Percentiles rank a stretch among this genome's conserved stretches.
Conservation (phyloP, 2,329 filamentous ascomycete genomes). For the Trichoderma oligosporum region DNA sequence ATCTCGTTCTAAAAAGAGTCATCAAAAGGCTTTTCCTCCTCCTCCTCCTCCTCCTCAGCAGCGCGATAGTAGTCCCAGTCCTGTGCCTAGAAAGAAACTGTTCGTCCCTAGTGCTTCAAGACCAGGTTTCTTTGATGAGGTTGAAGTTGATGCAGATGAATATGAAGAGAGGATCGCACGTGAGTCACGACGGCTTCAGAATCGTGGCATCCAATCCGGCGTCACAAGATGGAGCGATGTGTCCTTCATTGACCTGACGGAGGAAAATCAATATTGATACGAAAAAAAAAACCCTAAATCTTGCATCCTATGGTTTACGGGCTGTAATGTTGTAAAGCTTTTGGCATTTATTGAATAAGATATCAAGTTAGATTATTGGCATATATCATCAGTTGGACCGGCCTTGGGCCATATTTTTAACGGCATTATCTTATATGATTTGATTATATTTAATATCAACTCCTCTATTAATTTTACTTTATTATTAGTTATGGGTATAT, state of each 20-base stretch:
- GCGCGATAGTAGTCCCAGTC: slow-evolving; percentile 18
- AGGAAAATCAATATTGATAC: not conserved
- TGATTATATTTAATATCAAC: too few relatives aligned
- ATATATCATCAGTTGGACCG: too few relatives aligned
- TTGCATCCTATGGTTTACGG: not conserved
- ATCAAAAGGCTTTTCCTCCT: not conserved
- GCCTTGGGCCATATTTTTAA: too few relatives aligned
- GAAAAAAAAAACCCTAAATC: not conserved
- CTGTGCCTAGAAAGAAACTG: slow-evolving; percentile 35
- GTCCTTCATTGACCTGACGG: slow-evolving; percentile 34
- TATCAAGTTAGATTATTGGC: too few relatives aligned
- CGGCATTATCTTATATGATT: too few relatives aligned
- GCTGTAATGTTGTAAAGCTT: too few relatives aligned
- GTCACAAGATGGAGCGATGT: slow-evolving; percentile 33
- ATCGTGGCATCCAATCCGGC: slow-evolving; percentile 20
- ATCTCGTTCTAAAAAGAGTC: not conserved
- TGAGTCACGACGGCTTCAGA: slow-evolving; percentile 22
- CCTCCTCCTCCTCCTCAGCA: not conserved
- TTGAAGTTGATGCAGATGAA: slow-evolving; percentile 28
- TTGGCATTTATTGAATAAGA: not conserved
- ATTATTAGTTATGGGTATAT: too few relatives aligned
- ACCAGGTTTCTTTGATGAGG: slow-evolving; percentile 39
- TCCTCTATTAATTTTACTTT: too few relatives aligned
- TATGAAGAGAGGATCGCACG: slow-evolving; percentile 25
- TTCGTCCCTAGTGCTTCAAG: slow-evolving; percentile 37